A percentile compares a stretch with the other conserved stretches of the same genome.
phyloP scores from a whole-genome alignment of 768 basidiomycete genomes.

The Tricholoma matsutake region DNA sequence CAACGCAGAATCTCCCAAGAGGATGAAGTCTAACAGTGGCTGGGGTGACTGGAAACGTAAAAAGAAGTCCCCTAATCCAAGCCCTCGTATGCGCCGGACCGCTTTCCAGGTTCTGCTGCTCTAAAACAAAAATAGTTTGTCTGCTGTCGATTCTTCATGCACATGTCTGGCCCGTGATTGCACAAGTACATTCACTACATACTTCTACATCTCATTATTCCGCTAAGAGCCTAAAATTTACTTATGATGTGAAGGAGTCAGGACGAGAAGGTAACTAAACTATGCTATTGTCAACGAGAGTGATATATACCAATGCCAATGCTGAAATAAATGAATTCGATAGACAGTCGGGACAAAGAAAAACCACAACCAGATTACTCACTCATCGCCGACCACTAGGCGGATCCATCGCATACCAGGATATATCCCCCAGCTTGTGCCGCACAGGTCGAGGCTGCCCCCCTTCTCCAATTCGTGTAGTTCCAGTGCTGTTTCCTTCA shows the following conservation, averaged over 20 bases:
- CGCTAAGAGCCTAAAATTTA: background rate
- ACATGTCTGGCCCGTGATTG: background rate
- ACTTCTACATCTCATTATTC: background rate
- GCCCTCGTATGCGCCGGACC: too few relatives aligned
- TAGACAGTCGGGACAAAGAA: background rate
- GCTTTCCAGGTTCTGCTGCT: background rate
- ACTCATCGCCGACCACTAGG: conserved; percentile 9
- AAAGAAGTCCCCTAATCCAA: too few relatives aligned
- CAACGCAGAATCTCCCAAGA: background rate
- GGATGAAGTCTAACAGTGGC: background rate
- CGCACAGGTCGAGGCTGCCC: conserved; percentile 38
- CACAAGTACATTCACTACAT: background rate
- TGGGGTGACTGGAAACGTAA: too few relatives aligned
- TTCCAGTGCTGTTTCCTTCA: conserved; percentile 3
- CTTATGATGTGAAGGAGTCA: background rate
- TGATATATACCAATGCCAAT: background rate
- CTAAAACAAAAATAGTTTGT: background rate
- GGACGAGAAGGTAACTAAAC: background rate
- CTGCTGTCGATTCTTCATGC: background rate
- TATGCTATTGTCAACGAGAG: background rate
- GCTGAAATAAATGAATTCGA: background rate
- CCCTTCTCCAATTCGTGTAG: conserved; percentile 29
- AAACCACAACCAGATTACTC: background rate
- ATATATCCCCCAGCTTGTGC: conserved; percentile 59
- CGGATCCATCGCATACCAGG: conserved; percentile 43